A percentile compares a stretch with the other conserved stretches of the same genome.
Conservation (phyloP, 306 rosid genomes). For the Abrus precatorius region DNA sequence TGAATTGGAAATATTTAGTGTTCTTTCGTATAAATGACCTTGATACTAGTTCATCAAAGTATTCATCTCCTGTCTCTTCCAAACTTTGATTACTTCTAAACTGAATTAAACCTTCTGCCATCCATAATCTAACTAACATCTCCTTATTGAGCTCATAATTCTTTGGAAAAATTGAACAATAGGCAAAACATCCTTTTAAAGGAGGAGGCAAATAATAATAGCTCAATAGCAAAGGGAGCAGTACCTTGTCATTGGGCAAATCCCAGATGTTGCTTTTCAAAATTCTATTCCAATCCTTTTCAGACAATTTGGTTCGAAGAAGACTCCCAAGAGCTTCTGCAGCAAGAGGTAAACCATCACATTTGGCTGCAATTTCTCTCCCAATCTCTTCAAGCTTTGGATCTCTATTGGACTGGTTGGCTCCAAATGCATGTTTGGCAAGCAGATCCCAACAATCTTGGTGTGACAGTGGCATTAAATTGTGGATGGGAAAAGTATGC, state of each 20-base stretch:
- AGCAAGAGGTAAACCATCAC: slow-evolving; percentile 57
- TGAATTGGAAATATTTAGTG: neutral
- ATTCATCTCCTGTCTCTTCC: slow-evolving; percentile 44
- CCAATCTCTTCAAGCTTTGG: slow-evolving; percentile 46
- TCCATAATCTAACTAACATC: slow-evolving; percentile 43
- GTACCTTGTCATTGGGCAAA: slow-evolving; percentile 45
- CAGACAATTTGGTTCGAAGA: slow-evolving; percentile 45
- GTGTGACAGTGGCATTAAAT: neutral
- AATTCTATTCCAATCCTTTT: slow-evolving; percentile 52
- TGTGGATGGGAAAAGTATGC: neutral
- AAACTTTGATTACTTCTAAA: slow-evolving; percentile 4
- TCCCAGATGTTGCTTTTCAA: slow-evolving; percentile 42
- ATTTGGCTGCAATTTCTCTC: slow-evolving; percentile 21
- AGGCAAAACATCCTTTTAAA: neutral
- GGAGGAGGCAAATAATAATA: slow-evolving; percentile 39
- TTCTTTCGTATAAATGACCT: slow-evolving; percentile 41
- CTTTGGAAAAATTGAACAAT: slow-evolving; percentile 47
- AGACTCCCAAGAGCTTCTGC: slow-evolving; percentile 52
- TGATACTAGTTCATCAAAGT: slow-evolving; percentile 45
- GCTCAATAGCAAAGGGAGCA: slow-evolving; percentile 34
- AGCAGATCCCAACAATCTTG: slow-evolving; percentile 18
- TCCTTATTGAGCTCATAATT: slow-evolving; percentile 1
- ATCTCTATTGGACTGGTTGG: slow-evolving; percentile 3
- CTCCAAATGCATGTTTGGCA: slow-evolving; percentile 2
- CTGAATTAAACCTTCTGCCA: slow-evolving; percentile 45